phyloP scores from a whole-genome alignment of 1,139 yeast species.

The Zhuliangozyma parablackwelliae region DNA sequence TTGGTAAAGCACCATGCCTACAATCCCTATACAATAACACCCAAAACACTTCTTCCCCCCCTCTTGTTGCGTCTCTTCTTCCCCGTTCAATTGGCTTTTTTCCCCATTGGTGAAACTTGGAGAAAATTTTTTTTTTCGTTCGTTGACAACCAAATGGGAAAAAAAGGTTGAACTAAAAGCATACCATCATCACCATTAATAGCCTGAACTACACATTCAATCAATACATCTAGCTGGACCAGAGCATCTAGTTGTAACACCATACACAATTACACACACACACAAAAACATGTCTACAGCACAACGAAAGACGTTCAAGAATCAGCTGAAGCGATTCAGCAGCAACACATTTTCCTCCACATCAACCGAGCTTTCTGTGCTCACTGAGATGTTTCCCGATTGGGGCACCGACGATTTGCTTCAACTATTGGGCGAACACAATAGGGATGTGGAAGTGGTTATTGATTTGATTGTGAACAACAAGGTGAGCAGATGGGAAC shows the following conservation, averaged over 20 bases:
- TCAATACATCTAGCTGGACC: background rate
- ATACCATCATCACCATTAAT: background rate
- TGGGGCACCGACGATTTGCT: slow-evolving; percentile 87
- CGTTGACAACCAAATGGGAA: background rate
- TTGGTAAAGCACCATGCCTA: too few relatives aligned
- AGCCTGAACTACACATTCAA: background rate
- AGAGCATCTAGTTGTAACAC: slow-evolving; percentile 1
- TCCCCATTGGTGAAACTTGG: background rate
- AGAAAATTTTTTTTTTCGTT: background rate
- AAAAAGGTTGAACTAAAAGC: background rate
- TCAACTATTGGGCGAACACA: slow-evolving; percentile 68
- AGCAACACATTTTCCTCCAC: slow-evolving; percentile 15
- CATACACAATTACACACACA: slow-evolving; percentile 4
- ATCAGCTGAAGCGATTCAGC: slow-evolving; percentile 44
- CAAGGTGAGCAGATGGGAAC: slow-evolving; percentile 58
- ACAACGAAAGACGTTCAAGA: slow-evolving; percentile 41
- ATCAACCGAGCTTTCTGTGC: slow-evolving; percentile 45
- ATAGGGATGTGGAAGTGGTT: slow-evolving; percentile 70
- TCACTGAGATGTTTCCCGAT: slow-evolving; percentile 87
- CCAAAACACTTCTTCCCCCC: too few relatives aligned
- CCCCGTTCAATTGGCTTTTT: too few relatives aligned
- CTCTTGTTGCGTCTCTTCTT: too few relatives aligned
- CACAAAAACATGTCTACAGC: slow-evolving; percentile 19
- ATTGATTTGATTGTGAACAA: slow-evolving; percentile 88
- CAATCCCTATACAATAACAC: too few relatives aligned